Percentiles rank a stretch among this genome's conserved stretches.
Evolutionary conservation across 108 stramenopile species (phyloP).

Genomic region (Seminavis robusta): DNA sequence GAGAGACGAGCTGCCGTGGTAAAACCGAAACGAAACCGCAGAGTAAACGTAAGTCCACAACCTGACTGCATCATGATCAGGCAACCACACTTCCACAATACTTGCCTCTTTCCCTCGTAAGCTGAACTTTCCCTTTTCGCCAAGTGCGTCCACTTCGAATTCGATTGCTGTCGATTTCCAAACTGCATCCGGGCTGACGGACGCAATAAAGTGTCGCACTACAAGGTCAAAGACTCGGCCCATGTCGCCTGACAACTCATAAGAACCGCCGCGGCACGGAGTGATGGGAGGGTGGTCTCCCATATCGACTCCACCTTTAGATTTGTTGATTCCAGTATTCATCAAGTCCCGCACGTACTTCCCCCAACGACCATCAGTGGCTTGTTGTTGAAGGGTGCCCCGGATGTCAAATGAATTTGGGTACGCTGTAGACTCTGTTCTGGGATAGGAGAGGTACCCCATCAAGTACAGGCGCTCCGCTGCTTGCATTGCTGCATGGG

Average conservation of each 20-base stretch:
- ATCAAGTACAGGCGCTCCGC: slow-evolving; percentile 83
- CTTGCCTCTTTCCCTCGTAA: slow-evolving; percentile 66
- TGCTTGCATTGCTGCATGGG: slow-evolving; percentile 68
- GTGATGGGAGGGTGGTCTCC: slow-evolving; percentile 89
- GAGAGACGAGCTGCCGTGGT: slow-evolving; percentile 29
- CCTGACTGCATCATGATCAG: not conserved
- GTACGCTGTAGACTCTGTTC: slow-evolving; percentile 80
- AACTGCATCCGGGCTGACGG: slow-evolving; percentile 82
- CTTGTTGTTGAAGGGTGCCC: slow-evolving; percentile 72
- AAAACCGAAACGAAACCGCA: not conserved
- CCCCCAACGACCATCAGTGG: slow-evolving; percentile 70
- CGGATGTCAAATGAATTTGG: slow-evolving; percentile 80
- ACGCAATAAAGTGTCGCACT: slow-evolving; percentile 85
- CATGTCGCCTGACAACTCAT: slow-evolving; percentile 76
- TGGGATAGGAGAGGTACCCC: slow-evolving; percentile 83
- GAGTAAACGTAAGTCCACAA: not conserved
- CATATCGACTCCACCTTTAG: slow-evolving; percentile 79
- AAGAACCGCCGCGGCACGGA: slow-evolving; percentile 58
- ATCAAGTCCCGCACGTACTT: slow-evolving; percentile 64
- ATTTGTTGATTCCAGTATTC: slow-evolving; percentile 43
- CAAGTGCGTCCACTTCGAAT: slow-evolving; percentile 65
- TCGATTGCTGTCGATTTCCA: slow-evolving; percentile 76
- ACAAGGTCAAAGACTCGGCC: slow-evolving; percentile 87
- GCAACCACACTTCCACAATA: not conserved
- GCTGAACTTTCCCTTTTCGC: slow-evolving; percentile 67